Conservation (phyloP, 192 early-diverging fungal species). For the Coemansia sp. region DNA sequence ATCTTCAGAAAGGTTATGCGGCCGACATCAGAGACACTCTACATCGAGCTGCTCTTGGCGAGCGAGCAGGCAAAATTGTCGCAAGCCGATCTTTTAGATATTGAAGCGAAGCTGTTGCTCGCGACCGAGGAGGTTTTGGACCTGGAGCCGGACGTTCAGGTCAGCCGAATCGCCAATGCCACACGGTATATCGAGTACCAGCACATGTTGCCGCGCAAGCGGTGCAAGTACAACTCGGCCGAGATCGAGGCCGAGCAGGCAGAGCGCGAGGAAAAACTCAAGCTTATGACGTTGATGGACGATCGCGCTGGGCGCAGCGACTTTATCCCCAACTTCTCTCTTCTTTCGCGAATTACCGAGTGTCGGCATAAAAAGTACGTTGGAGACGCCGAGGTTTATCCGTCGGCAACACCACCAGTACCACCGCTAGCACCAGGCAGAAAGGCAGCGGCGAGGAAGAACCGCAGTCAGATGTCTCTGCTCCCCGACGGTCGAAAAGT, state of each 20-base stretch:
- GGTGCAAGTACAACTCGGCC: constrained; percentile 69
- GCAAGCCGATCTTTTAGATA: constrained; percentile 56
- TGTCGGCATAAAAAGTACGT: constrained; percentile 64
- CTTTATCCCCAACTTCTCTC: constrained; percentile 70
- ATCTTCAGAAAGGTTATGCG: constrained; percentile 48
- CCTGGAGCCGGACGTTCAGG: constrained; percentile 67
- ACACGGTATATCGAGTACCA: constrained; percentile 57
- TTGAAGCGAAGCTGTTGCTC: constrained; percentile 67
- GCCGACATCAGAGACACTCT: constrained; percentile 45
- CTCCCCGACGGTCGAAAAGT: constrained; percentile 62
- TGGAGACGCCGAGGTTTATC: constrained; percentile 53
- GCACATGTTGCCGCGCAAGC: constrained; percentile 56
- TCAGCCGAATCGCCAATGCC: constrained; percentile 67
- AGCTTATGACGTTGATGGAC: constrained; percentile 71
- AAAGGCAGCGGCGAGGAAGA: constrained; percentile 35
- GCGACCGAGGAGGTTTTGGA: constrained; percentile 65
- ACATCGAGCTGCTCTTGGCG: constrained; percentile 37
- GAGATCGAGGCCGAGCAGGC: constrained; percentile 68
- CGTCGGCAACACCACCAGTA: constrained; percentile 21
- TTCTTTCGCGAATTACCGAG: constrained; percentile 67
- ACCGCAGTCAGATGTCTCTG: constrained; percentile 37
- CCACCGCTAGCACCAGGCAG: constrained; percentile 22
- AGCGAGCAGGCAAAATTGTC: constrained; percentile 53
- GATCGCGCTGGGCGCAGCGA: constrained; percentile 43
- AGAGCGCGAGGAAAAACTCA: constrained; percentile 66